Evolutionary conservation across 1,284 basidiomycete species (phyloP).

Genomic region (Pisolithus thermaeus): DNA sequence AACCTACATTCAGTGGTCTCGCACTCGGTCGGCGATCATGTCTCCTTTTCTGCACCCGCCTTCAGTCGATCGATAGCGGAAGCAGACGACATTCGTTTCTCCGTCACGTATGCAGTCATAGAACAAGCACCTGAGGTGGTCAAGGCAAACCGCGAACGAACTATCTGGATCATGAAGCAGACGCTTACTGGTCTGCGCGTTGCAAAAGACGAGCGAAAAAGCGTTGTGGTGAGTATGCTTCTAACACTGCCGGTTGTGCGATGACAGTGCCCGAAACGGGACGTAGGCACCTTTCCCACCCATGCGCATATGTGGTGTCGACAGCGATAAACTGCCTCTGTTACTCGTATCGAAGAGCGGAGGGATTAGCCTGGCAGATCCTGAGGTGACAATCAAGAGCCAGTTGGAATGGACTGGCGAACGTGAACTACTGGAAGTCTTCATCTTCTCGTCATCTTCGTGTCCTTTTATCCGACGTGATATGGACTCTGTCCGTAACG

Average conservation of each 20-base stretch:
- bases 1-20: conserved; percentile 61
- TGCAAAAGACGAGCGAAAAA: conserved; percentile 35
- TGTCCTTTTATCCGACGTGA: conserved; percentile 40
- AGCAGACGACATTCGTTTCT: conserved; percentile 32
- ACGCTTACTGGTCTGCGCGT: conserved; percentile 36
- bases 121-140: conserved; percentile 41
- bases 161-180: conserved; percentile 61
- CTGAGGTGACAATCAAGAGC: conserved; percentile 37
- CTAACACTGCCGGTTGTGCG: conserved; percentile 2
- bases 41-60: conserved; percentile 54
- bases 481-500: conserved; percentile 1
- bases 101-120: conserved; percentile 53
- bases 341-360: conserved; percentile 43
- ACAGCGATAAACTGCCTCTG: conserved; percentile 36
- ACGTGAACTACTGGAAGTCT: conserved; percentile 35
- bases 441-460: conserved; percentile 38
- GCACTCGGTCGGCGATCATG: conserved; percentile 60
- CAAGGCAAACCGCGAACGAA: conserved; percentile 37
- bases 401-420: conserved; percentile 27
- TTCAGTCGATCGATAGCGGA: conserved; percentile 37
- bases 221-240: conserved; percentile 37
- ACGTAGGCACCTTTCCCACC: conserved; percentile 42
- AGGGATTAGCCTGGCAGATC: conserved; percentile 39
- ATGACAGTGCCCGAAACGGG: conserved; percentile 15
- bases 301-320: conserved; percentile 39